Base-by-base conservation (phyloP, 805 yeast species). In the Candida coquimbonensis region DNA sequence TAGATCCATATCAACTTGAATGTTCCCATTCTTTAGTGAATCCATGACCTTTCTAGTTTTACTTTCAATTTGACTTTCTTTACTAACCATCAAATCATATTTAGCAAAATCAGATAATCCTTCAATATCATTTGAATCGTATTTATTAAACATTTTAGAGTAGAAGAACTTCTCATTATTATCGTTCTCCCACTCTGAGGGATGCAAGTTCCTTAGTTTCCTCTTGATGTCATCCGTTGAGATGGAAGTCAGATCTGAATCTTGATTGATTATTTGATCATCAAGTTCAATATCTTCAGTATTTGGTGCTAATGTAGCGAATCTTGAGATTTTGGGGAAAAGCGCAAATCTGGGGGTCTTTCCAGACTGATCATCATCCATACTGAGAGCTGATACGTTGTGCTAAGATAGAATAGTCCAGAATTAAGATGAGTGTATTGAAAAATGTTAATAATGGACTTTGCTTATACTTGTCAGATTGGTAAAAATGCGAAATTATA, bases 61-160 rank as follows among this genome's bases (percentile, higher is more conserved):
- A 3, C 50, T 52, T 45, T 66, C 62, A 14, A 67, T 41, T 29
- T 53, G 50, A 11, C 59, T 60, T 40, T 68, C 73, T 41, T 55
- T 48, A 36, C 59, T 58, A 1, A 68, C 62, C 52, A 60, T 60
- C n/a, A 49, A 39, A 40, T 68, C 66, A 48, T 67, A 69, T 6
- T 47, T 46, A 9, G 55, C 59, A 44, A 68, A 69, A 48, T 68
- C 73, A 25, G 53, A 47, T 2, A 44, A 36, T 5, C 42, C 53
- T 9, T 40, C 47, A 11, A 39, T 51, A 2, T 44, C 52, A 9
- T 35, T 40, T 3, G 36, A 38, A 8, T 44, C 38, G 1, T 47
- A 36, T 21, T 29, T 38, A 7, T 38, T 56, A 33, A 52, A 53
- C 29, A 60, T 39, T 44, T 52, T 52, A 2, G 63, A 52, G 42